Evolutionary conservation across 192 early-diverging fungal genomes (phyloP).

Genomic region (Lunasporangiospora selenospora): DNA sequence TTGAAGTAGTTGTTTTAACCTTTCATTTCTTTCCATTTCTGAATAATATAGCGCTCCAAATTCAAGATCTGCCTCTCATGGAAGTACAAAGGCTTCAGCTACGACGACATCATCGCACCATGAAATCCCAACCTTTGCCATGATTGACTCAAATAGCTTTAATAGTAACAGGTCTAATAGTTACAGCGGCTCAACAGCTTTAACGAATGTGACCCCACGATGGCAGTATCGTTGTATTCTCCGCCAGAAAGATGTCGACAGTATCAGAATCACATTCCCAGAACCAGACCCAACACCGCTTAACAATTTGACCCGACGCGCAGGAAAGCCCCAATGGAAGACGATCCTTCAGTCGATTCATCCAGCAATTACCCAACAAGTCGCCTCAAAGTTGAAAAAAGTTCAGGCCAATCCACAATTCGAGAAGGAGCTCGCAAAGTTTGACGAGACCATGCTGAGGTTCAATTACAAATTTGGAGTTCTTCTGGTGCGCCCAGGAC

Average conservation of each 20-base stretch:
- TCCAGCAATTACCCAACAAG: conserved; percentile 48
- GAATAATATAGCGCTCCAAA: no score
- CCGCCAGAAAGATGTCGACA: conserved; percentile 41
- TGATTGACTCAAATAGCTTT: no score
- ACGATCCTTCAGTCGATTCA: conserved; percentile 49
- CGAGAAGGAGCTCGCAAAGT: conserved; percentile 66
- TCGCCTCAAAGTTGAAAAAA: conserved; percentile 60
- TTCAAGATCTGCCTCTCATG: no score
- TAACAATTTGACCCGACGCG: conserved; percentile 37
- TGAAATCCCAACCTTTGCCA: no score
- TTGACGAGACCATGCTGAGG: conserved; percentile 80
- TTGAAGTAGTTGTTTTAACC: no score
- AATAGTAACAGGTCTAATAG: no score
- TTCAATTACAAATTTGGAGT: conserved; percentile 86
- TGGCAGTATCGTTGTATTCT: conserved; percentile 48
- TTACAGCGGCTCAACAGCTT: no score
- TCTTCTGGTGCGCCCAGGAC: conserved; percentile 67
- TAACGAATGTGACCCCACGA: no score
- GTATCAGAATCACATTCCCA: conserved; percentile 29
- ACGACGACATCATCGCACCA: no score
- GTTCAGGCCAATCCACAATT: conserved; percentile 66
- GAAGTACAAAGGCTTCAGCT: no score
- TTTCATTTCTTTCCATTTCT: no score
- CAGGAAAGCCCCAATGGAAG: conserved; percentile 54
- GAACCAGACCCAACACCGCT: conserved; percentile 38